Evolutionary conservation across 768 basidiomycete genomes (phyloP), one percentile per base, ranked within the genome.

Genomic region (Lentinula lateritia): DNA sequence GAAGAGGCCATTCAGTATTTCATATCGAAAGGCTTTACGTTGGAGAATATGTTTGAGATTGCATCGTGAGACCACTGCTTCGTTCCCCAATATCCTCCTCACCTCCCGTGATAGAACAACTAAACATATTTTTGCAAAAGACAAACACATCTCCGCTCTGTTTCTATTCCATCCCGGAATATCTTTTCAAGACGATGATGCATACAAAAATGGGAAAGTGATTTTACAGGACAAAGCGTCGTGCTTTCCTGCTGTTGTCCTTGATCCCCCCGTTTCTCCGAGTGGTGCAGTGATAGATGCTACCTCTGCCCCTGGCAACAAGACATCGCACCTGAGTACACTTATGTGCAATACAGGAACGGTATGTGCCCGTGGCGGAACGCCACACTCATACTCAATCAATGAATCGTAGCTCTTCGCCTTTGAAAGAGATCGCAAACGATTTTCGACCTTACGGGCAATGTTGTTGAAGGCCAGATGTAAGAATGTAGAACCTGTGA

Each of bases 141-240:
- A 98, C 69, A 75, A 78, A 15, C 96, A 98, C 70, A 83, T 99
- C 18, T 83, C 88, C 2, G 82, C 93, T 68, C 85, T 97, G 23
- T 80, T 98, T 50, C 76, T 87, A 43, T 94, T 96, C 69, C 80
- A 87, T 58, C 87, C 92, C 8, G 76, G 77, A 62, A 72, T 76
- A 12, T 78, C 85, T 48, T 85, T 96, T 63, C 85, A 85, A n/a
- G 81, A 84, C 36, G 87, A 94, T 64, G 74, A 80, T 2, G 80
- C 86, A 20, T 97, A 95, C 74, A 78, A 78, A 65, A 75, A 82
- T 36, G 94, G 95, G 32, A 91, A 87, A 62, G 76, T 98, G 38
- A 95, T 99, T 63, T 76, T 98, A 6, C 97, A 99, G 73, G 97
- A 99, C 73, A 98, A 98, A 71, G 96, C 97, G 18, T 96, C 94